Percentiles rank a stretch among this genome's conserved stretches.
phyloP scores from a whole-genome alignment of 495 filamentous ascomycete species.

The Neurospora sp. region DNA sequence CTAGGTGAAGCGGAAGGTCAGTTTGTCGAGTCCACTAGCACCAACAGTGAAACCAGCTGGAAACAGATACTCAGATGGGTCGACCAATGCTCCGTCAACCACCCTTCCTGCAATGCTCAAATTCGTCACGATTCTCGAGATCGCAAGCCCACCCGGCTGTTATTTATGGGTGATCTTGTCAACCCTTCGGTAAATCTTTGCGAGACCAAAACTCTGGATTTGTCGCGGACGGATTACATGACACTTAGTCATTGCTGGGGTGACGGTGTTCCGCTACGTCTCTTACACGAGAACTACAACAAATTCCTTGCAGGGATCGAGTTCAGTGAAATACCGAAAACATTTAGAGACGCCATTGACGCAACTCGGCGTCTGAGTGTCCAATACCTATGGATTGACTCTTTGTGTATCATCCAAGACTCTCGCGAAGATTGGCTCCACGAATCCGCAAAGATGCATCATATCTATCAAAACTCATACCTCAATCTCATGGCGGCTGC shows the following conservation, averaged over 20 bases:
- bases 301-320: background rate
- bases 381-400: slow-evolving; percentile 29
- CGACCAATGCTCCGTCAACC: background rate
- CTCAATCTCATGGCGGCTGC: slow-evolving; percentile 5
- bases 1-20: background rate
- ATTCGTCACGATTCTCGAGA: background rate
- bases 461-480: slow-evolving; percentile 18
- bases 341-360: slow-evolving; percentile 7
- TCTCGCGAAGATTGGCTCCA: slow-evolving; percentile 18
- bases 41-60: background rate
- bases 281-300: background rate
- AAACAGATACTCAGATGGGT: background rate
- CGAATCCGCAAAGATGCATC: slow-evolving; percentile 19
- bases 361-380: slow-evolving; percentile 6
- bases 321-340: background rate
- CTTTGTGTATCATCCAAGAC: slow-evolving; percentile 29
- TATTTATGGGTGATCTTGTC: background rate
- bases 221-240: background rate
- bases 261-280: background rate
- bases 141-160: background rate
- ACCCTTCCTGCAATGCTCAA: background rate
- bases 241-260: background rate
- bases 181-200: background rate
- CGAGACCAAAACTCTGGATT: background rate
- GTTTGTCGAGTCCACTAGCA: background rate